Base-by-base conservation (phyloP, 1,284 basidiomycete genomes). In the Rhodotorula sp. region DNA sequence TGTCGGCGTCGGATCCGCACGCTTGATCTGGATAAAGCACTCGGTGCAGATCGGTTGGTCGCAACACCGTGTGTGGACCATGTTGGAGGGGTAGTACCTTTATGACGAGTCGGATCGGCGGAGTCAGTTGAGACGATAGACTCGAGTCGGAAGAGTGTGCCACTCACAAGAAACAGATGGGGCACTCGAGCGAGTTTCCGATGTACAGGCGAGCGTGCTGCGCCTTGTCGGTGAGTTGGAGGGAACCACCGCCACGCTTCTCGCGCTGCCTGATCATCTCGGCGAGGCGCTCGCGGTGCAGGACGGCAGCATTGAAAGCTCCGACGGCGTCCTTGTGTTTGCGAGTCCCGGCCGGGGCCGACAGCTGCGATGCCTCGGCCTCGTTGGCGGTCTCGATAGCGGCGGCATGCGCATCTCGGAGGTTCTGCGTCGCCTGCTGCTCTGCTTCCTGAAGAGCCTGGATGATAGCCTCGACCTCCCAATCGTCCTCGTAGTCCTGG, bases 21-120 rank as follows among this genome's bases (percentile, higher is more conserved):
- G 90, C 84, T 98, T 98, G 84, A 99, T 98, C 84, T 98, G 95
- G 23, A 98, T 94, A 80, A 99, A 99, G 81, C 96, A 99, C 83
- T 99, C 96, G 48, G 96, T 97, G 82, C 96, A 99, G 78, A 99
- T 95, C 46, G 92, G 91, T 79, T 99, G 96, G 84, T 95, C 92
- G 81, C 96, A 99, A 83, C 96, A 99, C 79, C 96, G 88, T 31
- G 95, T 97, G 76, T 89, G 90, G 81, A 99, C 98, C 83, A 98
- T 96, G 81, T 96, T 95, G 43, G 90, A 86, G 48, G 94, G 94
- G 80, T 97, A 97, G 82, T 94, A 94, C 89, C 79, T 80, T 69
- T 14, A 34, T 39, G n/a, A 23, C 15, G 23, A 46, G 21, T 2
- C 21, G 1, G 5, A 29, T 26, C 29, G 48, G 47, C 2, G 10